These are phyloP conservation scores for Mycena crocata DNA, from an alignment of 768 basidiomycete species.

Conservation along the genomic window DNA sequence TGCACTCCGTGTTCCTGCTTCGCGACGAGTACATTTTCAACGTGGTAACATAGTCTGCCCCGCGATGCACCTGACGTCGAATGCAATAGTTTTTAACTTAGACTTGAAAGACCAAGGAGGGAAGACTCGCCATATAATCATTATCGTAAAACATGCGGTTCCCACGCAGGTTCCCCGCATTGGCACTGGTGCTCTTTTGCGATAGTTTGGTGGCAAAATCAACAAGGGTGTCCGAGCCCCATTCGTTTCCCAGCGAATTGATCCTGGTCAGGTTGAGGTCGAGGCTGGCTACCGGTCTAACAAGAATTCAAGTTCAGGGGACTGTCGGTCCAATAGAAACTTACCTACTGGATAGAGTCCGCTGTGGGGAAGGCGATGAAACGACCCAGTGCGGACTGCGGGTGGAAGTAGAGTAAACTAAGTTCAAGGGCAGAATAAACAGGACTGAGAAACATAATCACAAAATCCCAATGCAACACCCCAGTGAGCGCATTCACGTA, in stretches of 20 bases:
- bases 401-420: too few species aligned
- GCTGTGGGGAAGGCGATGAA: conserved; percentile 75
- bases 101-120: too few species aligned
- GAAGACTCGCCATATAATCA: conserved; percentile 69
- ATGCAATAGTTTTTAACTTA: too few species aligned
- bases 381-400: conserved; percentile 70
- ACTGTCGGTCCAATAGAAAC: too few species aligned
- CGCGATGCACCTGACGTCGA: conserved; percentile 69
- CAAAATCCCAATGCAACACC: conserved; percentile 79
- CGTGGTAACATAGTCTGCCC: conserved; percentile 67
- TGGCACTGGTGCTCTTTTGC: conserved; percentile 55
- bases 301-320: neutral
- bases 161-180: conserved; percentile 65
- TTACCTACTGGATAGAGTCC: conserved; percentile 53
- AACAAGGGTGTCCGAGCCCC: conserved; percentile 57
- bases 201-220: conserved; percentile 55
- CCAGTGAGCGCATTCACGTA: conserved; percentile 66
- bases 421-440: conserved; percentile 4
- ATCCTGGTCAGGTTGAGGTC: conserved; percentile 68
- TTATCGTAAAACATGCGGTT: conserved; percentile 75
- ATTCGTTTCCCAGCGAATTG: conserved; percentile 60
- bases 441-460: conserved; percentile 51
- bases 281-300: conserved; percentile 67
- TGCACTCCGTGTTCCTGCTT: conserved; percentile 72
- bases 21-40: conserved; percentile 73